Evolutionary conservation across 1,284 basidiomycete species (phyloP).

Genomic region (Fomitopsis palustris): DNA sequence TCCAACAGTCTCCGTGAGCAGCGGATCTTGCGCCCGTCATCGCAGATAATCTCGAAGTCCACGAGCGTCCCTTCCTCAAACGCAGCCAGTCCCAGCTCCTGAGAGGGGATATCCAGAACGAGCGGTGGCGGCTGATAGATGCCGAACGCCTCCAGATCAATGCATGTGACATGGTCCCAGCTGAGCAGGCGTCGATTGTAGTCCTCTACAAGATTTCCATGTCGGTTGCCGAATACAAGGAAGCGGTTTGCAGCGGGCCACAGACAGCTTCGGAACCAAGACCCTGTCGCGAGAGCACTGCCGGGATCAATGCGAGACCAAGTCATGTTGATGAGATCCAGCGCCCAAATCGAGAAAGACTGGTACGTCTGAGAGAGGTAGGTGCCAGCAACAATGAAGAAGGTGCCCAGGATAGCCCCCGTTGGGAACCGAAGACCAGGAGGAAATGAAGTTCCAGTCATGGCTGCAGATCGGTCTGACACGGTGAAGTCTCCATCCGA

Average conservation of each 20-base stretch:
- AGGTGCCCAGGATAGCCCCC: slow-evolving; percentile 83
- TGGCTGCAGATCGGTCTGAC: slow-evolving; percentile 70
- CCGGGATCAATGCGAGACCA: slow-evolving; percentile 87
- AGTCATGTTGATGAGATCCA: slow-evolving; percentile 75
- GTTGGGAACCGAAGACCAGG: slow-evolving; percentile 93
- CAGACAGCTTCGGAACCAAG: slow-evolving; percentile 86
- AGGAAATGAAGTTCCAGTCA: slow-evolving; percentile 75
- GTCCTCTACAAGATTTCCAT: slow-evolving; percentile 86
- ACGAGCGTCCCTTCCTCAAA: slow-evolving; percentile 73
- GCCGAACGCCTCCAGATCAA: slow-evolving; percentile 91
- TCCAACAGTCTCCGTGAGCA: slow-evolving; percentile 83
- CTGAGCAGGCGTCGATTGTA: slow-evolving; percentile 88
- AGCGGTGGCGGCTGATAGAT: slow-evolving; percentile 84
- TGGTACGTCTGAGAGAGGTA: slow-evolving; percentile 89
- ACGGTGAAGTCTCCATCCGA: slow-evolving; percentile 71
- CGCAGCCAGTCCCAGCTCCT: slow-evolving; percentile 74
- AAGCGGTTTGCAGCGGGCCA: slow-evolving; percentile 81
- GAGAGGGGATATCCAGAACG: slow-evolving; percentile 67
- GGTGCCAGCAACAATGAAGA: slow-evolving; percentile 87
- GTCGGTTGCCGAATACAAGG: slow-evolving; percentile 84
- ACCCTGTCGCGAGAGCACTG: slow-evolving; percentile 73
- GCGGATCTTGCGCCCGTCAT: slow-evolving; percentile 80
- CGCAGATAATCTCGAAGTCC: slow-evolving; percentile 90
- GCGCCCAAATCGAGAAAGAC: slow-evolving; percentile 88
- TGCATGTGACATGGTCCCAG: slow-evolving; percentile 87